phyloP scores from a whole-genome alignment of 768 basidiomycete species.

The Phylloporus arenicola region DNA sequence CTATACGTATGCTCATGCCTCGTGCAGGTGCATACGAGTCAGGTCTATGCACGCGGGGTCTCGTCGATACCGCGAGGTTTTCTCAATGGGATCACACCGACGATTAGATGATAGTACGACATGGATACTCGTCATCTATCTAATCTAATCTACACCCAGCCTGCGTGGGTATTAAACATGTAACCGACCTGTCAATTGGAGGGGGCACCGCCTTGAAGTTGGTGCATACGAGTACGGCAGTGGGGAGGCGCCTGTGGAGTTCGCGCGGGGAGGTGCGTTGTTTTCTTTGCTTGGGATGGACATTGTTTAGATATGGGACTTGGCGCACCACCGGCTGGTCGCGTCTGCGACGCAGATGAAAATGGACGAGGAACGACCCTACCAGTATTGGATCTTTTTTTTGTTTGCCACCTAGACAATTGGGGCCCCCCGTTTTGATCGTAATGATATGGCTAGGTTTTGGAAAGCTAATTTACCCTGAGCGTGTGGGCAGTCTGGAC shows the following conservation, averaged over 20 bases:
- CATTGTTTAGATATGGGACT: conserved; percentile 39
- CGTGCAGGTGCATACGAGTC: conserved; percentile 69
- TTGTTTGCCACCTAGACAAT: background rate
- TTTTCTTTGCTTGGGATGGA: background rate
- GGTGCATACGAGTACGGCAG: conserved; percentile 34
- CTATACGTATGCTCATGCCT: background rate
- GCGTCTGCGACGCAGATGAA: conserved; percentile 40
- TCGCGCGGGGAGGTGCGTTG: conserved; percentile 39
- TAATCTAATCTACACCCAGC: conserved; percentile 10
- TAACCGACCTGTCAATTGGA: conserved; percentile 14
- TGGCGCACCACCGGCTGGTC: conserved; percentile 33
- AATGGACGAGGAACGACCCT: conserved; percentile 24
- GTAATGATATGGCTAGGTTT: background rate
- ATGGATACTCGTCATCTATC: conserved; percentile 2
- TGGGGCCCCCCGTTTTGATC: background rate
- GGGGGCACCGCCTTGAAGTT: conserved; percentile 42
- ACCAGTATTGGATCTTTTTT: too few relatives aligned
- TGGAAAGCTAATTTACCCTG: background rate
- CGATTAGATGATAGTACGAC: conserved; percentile 12
- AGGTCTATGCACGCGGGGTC: conserved; percentile 89
- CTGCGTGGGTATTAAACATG: background rate
- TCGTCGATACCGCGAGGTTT: conserved; percentile 68
- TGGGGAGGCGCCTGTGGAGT: conserved; percentile 27
- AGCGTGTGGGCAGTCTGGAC: background rate
- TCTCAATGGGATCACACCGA: conserved; percentile 24